phyloP scores from a whole-genome alignment of 2,329 filamentous ascomycete species.

The Epichloe baconii region DNA sequence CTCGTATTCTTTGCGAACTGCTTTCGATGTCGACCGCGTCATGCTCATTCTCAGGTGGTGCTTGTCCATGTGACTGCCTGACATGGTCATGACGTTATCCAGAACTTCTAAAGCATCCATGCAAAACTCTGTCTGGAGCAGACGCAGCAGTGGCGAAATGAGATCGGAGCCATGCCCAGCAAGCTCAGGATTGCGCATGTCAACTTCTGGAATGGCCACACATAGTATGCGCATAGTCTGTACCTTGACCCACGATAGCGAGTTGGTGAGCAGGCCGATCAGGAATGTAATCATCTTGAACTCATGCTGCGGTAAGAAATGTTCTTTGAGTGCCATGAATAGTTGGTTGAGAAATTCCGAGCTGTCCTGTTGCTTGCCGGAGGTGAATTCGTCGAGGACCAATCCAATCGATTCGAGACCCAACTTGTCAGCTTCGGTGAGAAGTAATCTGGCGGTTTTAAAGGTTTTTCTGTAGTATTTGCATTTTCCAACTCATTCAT shows the following conservation, averaged over 20 bases:
- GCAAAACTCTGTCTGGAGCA: slow-evolving; percentile 87
- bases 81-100: slow-evolving; percentile 91
- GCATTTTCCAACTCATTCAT: slow-evolving; percentile 63
- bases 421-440: slow-evolving; percentile 59
- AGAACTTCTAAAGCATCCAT: slow-evolving; percentile 84
- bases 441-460: slow-evolving; percentile 55
- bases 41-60: slow-evolving; percentile 97
- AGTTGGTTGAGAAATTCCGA: slow-evolving; percentile 67
- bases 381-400: slow-evolving; percentile 57
- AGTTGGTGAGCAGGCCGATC: slow-evolving; percentile 83
- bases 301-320: slow-evolving; percentile 72
- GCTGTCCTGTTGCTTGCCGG: slow-evolving; percentile 50
- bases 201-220: slow-evolving; percentile 73
- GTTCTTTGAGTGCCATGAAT: slow-evolving; percentile 58
- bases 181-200: slow-evolving; percentile 86
- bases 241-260: slow-evolving; percentile 75
- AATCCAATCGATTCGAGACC: slow-evolving; percentile 53
- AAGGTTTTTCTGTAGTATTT: slow-evolving; percentile 40
- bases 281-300: slow-evolving; percentile 79
- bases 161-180: slow-evolving; percentile 85
- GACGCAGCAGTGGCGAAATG: slow-evolving; percentile 78
- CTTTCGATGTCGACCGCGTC: slow-evolving; percentile 74
- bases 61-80: slow-evolving; percentile 81
- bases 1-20: slow-evolving; percentile 87
- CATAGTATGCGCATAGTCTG: slow-evolving; percentile 87